phyloP scores from a whole-genome alignment of 2,329 filamentous ascomycete species.

The Aspergillus sp. region DNA sequence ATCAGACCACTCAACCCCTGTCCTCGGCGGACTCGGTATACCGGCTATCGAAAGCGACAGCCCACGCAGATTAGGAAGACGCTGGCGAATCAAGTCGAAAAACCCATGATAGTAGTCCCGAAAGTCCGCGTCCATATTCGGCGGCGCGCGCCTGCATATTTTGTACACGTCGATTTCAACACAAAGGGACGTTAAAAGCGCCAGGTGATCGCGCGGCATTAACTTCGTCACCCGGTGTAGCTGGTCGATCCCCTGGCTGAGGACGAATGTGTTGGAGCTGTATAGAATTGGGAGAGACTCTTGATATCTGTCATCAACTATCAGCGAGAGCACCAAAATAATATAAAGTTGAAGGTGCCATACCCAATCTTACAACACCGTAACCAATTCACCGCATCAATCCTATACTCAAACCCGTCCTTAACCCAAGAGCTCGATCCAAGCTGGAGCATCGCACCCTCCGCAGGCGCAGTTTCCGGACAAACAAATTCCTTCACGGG shows the following conservation, averaged over 20 bases:
- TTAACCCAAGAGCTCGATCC: slow-evolving; percentile 8
- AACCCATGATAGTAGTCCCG: slow-evolving; percentile 1
- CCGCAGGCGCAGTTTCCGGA: slow-evolving; percentile 10
- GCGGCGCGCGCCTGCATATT: background rate
- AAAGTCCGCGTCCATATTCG: slow-evolving; percentile 1
- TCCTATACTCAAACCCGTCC: slow-evolving; percentile 9
- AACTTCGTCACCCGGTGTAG: slow-evolving; percentile 5
- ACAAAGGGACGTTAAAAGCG: background rate
- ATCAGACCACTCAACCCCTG: background rate
- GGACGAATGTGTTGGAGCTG: slow-evolving; percentile 8
- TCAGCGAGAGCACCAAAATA: no score
- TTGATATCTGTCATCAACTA: background rate
- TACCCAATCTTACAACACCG: slow-evolving; percentile 6
- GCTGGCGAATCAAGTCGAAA: background rate
- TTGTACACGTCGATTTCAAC: slow-evolving; percentile 15
- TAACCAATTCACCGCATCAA: slow-evolving; percentile 10
- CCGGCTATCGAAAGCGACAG: slow-evolving; percentile 8
- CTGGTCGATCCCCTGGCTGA: slow-evolving; percentile 14
- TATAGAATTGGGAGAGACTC: slow-evolving; percentile 3
- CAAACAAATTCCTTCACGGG: slow-evolving; percentile 8
- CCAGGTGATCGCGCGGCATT: slow-evolving; percentile 3
- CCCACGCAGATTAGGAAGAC: background rate
- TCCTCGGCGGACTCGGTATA: background rate
- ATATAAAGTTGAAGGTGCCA: no score
- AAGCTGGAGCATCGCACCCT: slow-evolving; percentile 8